A percentile compares a stretch with the other conserved stretches of the same genome.
These are phyloP conservation scores for Porogramme epimiltina DNA, from an alignment of 1,284 basidiomycete genomes.

Conservation along the genomic window DNA sequence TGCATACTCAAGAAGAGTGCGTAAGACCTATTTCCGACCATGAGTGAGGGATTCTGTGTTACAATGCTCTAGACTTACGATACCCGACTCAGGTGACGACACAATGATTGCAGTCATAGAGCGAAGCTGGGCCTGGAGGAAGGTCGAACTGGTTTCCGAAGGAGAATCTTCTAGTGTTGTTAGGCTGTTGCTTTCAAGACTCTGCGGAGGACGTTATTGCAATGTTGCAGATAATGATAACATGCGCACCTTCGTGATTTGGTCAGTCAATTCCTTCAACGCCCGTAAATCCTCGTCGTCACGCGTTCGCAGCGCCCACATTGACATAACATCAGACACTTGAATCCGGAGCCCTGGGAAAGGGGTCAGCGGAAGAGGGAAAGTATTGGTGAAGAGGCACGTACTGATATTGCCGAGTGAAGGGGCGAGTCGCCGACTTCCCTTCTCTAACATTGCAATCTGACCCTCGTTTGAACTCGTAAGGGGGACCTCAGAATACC, in stretches of 20 bases:
- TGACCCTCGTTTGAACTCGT: neutral
- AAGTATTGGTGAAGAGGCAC: neutral
- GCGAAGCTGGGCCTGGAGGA: constrained; percentile 6
- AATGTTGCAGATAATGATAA: too few species aligned
- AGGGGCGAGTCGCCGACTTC: neutral
- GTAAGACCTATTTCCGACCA: constrained; percentile 12
- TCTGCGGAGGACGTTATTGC: too few species aligned
- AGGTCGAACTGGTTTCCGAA: neutral
- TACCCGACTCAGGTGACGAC: neutral
- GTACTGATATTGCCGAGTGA: constrained; percentile 6
- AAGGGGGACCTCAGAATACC: constrained; percentile 1
- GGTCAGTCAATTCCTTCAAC: constrained; percentile 1
- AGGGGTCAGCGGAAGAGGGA: neutral
- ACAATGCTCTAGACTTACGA: neutral
- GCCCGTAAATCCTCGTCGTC: constrained; percentile 13
- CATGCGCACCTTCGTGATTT: constrained; percentile 8
- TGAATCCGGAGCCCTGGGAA: constrained; percentile 36
- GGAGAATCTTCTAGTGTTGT: too few species aligned
- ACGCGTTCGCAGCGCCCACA: constrained; percentile 35
- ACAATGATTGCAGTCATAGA: constrained; percentile 2
- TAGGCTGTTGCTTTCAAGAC: too few species aligned
- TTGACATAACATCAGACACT: constrained; percentile 43
- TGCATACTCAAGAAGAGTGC: constrained; percentile 14
- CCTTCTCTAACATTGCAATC: constrained; percentile 5
- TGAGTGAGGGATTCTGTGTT: too few species aligned